Conservation (phyloP, 2,329 filamentous ascomycete genomes). For the Tothia fuscella region DNA sequence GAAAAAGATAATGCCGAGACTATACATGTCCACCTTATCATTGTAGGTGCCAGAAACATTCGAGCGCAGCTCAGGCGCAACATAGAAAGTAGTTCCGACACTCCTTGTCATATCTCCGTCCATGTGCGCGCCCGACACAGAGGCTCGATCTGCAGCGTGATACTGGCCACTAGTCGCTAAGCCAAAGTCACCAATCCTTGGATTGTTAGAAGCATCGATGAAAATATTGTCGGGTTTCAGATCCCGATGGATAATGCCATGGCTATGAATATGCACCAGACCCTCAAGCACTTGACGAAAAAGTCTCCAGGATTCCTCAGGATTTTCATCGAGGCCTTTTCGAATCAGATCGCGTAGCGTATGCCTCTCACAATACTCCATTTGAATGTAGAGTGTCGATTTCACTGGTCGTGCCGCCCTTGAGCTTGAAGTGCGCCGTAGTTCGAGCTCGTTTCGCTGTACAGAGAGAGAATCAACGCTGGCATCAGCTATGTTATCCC, state of each 20-base stretch:
- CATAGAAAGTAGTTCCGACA: slow-evolving; percentile 74
- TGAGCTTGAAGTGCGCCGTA: slow-evolving; percentile 32
- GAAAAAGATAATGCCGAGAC: slow-evolving; percentile 92
- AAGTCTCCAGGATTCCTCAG: slow-evolving; percentile 74
- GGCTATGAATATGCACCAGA: slow-evolving; percentile 74
- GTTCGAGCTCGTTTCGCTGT: slow-evolving; percentile 21
- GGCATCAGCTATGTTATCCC: slow-evolving; percentile 23
- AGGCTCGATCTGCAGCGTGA: slow-evolving; percentile 43
- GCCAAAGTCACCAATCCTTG: slow-evolving; percentile 94
- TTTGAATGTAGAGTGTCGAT: slow-evolving; percentile 87
- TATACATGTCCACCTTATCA: slow-evolving; percentile 97
- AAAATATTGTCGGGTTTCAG: slow-evolving; percentile 97
- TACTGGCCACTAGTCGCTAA: slow-evolving; percentile 82
- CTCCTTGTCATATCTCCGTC: slow-evolving; percentile 55
- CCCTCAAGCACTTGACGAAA: slow-evolving; percentile 89
- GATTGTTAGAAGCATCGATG: slow-evolving; percentile 79
- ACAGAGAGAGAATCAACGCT: slow-evolving; percentile 15
- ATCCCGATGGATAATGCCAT: slow-evolving; percentile 90
- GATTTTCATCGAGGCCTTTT: slow-evolving; percentile 60
- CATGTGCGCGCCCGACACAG: slow-evolving; percentile 19
- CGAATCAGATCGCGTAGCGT: slow-evolving; percentile 82
- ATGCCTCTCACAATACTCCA: slow-evolving; percentile 95
- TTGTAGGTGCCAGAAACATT: slow-evolving; percentile 67
- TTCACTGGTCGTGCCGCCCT: slow-evolving; percentile 41
- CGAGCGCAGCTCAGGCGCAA: slow-evolving; percentile 81